phyloP scores from a whole-genome alignment of 225 moss, liverwort and hornwort genomes.

The Lunularia cruciata region DNA sequence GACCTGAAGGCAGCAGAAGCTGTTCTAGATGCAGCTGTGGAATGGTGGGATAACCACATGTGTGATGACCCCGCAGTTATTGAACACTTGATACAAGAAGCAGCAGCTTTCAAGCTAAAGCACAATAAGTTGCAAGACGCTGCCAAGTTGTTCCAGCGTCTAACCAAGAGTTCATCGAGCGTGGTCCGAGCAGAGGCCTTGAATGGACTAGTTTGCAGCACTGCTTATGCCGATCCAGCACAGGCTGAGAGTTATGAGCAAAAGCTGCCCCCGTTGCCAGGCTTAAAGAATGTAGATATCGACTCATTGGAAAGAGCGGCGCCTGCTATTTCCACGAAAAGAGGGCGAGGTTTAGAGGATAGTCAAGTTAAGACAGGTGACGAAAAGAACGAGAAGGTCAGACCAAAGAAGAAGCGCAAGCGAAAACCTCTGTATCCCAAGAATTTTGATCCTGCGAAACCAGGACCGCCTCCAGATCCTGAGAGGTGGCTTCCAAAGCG shows the following conservation, averaged over 20 bases:
- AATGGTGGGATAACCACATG: slow-evolving; percentile 86
- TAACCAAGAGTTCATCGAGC: slow-evolving; percentile 69
- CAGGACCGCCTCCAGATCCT: slow-evolving; percentile 96
- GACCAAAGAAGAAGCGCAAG: slow-evolving; percentile 83
- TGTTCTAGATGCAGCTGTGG: slow-evolving; percentile 78
- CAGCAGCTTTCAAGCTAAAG: slow-evolving; percentile 87
- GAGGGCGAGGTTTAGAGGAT: slow-evolving; percentile 66
- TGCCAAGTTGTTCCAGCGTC: slow-evolving; percentile 71
- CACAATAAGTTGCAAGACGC: slow-evolving; percentile 82
- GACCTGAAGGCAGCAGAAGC: slow-evolving; percentile 77
- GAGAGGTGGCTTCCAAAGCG: slow-evolving; percentile 97
- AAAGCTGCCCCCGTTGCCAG: slow-evolving; percentile 75
- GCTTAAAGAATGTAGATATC: slow-evolving; percentile 58
- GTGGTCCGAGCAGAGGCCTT: slow-evolving; percentile 77
- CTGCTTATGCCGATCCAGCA: slow-evolving; percentile 65
- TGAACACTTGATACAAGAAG: slow-evolving; percentile 52
- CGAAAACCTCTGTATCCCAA: slow-evolving; percentile 87
- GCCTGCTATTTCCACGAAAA: slow-evolving; percentile 62
- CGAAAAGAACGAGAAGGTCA: slow-evolving; percentile 59
- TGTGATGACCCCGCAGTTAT: slow-evolving; percentile 48
- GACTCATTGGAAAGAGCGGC: slow-evolving; percentile 78
- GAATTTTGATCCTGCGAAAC: slow-evolving; percentile 89
- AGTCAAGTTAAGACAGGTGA: slow-evolving; percentile 62
- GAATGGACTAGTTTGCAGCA: slow-evolving; percentile 80
- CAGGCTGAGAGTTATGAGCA: slow-evolving; percentile 82